Evolutionary conservation across 345 rosid genomes (phyloP), one percentile per base, ranked within the genome.

Genomic region (Cardamine chenopodiifolia): DNA sequence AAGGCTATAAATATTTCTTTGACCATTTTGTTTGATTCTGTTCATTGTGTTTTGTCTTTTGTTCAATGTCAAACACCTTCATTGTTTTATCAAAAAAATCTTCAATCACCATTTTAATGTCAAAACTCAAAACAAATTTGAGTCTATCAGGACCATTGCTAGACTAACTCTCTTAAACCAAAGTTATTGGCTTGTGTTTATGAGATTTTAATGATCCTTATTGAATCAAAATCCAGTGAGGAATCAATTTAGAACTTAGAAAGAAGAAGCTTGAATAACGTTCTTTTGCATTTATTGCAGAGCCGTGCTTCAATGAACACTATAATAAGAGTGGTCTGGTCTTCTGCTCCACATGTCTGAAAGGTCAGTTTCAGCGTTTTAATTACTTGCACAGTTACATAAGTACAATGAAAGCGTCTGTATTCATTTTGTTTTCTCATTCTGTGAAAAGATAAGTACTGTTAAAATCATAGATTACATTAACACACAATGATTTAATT

Each of bases 271-370:
- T 4, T 37, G 22, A 45, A 18, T 17, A 22, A 40, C 31, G 22
- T 12, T 37, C 44, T 67, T 69, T 20, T 32, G 65, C 79, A 71
- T 70, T 64, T 63, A 71, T 64, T 64, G 55, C 22, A 64, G 58
- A 53, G 53, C 71, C 55, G 71, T 70, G 66, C 54, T 55, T 70
- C 72, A 64, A 12, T 76, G 66, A 76, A 76, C 70, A 63, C 70
- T 45, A 31, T 52, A 76, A 20, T 64, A 52, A 39, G 73, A 55
- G 34, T 39, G 20, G 77, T 71, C 67, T 65, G 73, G 77, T 71
- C 63, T 18, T 63, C 10, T 39, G 72, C 60, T 70, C 71, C 80
- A 70, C 80, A 54, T 65, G 68, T 57, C 68, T 37, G 59, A 47
- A 28, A 52, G 1, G 26, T 70, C 65, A 62, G 75, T 62, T 63